Evolutionary conservation across 495 filamentous ascomycete species (phyloP).

Genomic region (Hypoxylon fuscum): DNA sequence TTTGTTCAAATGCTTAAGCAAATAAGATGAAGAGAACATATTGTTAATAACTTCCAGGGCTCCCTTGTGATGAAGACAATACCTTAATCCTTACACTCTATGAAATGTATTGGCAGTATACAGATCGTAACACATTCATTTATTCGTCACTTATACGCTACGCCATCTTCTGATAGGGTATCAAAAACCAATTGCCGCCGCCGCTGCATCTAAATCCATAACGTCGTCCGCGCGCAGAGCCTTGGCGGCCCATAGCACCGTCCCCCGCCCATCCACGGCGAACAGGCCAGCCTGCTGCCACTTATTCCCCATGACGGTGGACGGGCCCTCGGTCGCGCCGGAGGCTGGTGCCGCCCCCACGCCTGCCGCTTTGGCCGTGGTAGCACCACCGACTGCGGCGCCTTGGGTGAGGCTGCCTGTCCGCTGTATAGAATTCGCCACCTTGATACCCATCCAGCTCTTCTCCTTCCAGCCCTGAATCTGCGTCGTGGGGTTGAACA

Average conservation of each 20-base stretch:
- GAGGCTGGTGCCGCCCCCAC: slow-evolving; percentile 11
- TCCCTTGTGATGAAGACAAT: too few species aligned
- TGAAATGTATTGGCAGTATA: not conserved
- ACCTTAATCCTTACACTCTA: too few species aligned
- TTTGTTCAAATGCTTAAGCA: too few species aligned
- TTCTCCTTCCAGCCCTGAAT: slow-evolving; percentile 55
- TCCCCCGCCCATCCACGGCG: slow-evolving; percentile 62
- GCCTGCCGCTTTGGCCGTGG: slow-evolving; percentile 7
- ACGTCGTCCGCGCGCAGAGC: slow-evolving; percentile 60
- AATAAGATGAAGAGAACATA: too few species aligned
- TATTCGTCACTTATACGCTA: not conserved
- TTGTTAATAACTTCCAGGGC: too few species aligned
- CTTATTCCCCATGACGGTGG: slow-evolving; percentile 67
- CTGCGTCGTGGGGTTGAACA: slow-evolving; percentile 57
- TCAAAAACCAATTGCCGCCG: slow-evolving; percentile 47
- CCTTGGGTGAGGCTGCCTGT: slow-evolving; percentile 36
- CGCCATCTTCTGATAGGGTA: not conserved
- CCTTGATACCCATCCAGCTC: slow-evolving; percentile 53
- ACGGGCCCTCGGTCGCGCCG: slow-evolving; percentile 41
- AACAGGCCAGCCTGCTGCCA: slow-evolving; percentile 68
- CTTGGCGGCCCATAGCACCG: slow-evolving; percentile 60
- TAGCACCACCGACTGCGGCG: not conserved
- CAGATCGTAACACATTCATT: slow-evolving; percentile 17
- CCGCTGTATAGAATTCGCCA: slow-evolving; percentile 47
- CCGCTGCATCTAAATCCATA: slow-evolving; percentile 60